These are phyloP conservation scores for Cyberlindnera amylophila DNA, from an alignment of 805 yeast species.

Conservation along the genomic window DNA sequence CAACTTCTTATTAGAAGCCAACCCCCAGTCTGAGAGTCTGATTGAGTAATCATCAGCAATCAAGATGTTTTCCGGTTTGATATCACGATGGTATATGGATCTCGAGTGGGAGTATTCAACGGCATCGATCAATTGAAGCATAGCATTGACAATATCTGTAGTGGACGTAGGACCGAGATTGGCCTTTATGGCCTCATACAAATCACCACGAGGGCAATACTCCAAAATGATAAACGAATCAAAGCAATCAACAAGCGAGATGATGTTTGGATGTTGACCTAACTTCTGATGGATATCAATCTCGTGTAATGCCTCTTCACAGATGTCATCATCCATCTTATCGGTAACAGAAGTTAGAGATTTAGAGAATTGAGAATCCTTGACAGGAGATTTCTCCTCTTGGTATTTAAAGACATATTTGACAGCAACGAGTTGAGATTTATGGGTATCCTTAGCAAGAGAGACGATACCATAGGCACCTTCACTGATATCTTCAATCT, in stretches of 20 bases:
- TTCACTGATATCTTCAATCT: conserved; percentile 74
- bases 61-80: conserved; percentile 76
- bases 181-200: conserved; percentile 71
- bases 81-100: conserved; percentile 78
- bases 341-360: conserved; percentile 28
- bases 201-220: conserved; percentile 83
- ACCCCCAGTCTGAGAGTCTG: conserved; percentile 74
- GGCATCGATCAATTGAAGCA: conserved; percentile 65
- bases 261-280: conserved; percentile 55
- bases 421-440: conserved; percentile 66
- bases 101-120: conserved; percentile 66
- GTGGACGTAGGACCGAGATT: conserved; percentile 53
- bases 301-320: conserved; percentile 64
- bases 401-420: conserved; percentile 72
- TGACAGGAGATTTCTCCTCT: conserved; percentile 30
- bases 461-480: conserved; percentile 94
- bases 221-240: conserved; percentile 74
- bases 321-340: conserved; percentile 37
- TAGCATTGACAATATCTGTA: conserved; percentile 47
- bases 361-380: conserved; percentile 27
- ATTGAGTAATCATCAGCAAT: conserved; percentile 49
- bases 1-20: conserved; percentile 48
- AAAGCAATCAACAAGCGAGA: conserved; percentile 56
- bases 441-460: conserved; percentile 65
- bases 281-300: conserved; percentile 60